A percentile compares a stretch with the other conserved stretches of the same genome.
phyloP scores from a whole-genome alignment of 140 eudicot genomes.

The Senecio squalidus region DNA sequence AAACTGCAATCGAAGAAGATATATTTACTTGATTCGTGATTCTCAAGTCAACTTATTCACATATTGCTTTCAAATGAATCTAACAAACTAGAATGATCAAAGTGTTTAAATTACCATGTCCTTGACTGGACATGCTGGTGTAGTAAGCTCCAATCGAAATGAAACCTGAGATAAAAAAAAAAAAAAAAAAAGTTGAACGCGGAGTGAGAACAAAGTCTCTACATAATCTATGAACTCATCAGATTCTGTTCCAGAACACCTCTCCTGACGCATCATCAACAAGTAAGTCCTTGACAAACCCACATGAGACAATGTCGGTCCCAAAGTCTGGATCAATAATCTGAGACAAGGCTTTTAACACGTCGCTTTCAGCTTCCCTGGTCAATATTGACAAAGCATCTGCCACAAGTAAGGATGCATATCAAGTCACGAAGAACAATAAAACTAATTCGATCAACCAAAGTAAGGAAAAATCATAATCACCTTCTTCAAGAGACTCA shows the following conservation, averaged over 20 bases:
- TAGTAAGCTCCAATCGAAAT: conserved; percentile 86
- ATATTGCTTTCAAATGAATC: too few species aligned
- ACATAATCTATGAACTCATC: conserved; percentile 25
- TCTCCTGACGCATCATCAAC: conserved; percentile 72
- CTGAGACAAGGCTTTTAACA: conserved; percentile 83
- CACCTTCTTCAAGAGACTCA: too few species aligned
- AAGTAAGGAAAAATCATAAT: too few species aligned
- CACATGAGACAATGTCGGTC: conserved; percentile 95
- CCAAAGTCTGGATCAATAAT: conserved; percentile 98
- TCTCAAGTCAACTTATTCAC: neutral
- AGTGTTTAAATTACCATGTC: conserved; percentile 63
- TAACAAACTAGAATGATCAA: too few species aligned
- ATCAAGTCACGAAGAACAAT: too few species aligned
- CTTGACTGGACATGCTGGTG: conserved; percentile 94
- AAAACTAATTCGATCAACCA: conserved; percentile 1
- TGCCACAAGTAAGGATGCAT: too few species aligned
- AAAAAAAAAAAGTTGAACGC: conserved; percentile 30
- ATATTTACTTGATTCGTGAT: neutral
- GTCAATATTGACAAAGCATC: conserved; percentile 47
- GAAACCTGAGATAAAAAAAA: conserved; percentile 79
- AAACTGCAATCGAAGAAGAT: conserved; percentile 43
- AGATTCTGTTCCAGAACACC: conserved; percentile 48
- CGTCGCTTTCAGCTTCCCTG: conserved; percentile 64
- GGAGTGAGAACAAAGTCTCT: conserved; percentile 32
- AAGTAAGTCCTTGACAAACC: conserved; percentile 86